Evolutionary conservation across 257 asterid genomes (phyloP).

Genomic region (Nicotiana noctiflora): DNA sequence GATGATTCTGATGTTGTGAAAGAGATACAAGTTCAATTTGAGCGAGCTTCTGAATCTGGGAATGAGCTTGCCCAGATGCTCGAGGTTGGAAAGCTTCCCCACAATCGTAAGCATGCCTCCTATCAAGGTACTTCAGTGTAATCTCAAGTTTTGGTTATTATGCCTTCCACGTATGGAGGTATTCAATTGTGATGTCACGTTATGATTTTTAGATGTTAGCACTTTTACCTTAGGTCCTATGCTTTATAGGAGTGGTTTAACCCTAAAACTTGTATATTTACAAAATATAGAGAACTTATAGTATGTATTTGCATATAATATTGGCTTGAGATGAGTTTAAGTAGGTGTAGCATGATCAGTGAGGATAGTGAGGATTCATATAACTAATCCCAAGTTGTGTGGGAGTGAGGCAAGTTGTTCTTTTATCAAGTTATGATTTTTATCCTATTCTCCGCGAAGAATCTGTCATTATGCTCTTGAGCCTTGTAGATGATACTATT

Average conservation of each 20-base stretch:
- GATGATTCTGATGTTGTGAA: slow-evolving; percentile 70
- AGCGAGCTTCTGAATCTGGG: slow-evolving; percentile 70
- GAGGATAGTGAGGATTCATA: too few relatives aligned
- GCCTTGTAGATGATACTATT: background rate
- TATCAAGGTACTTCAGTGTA: slow-evolving; percentile 42
- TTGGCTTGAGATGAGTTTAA: too few relatives aligned
- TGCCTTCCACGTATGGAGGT: background rate
- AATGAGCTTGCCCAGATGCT: slow-evolving; percentile 65
- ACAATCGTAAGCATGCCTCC: slow-evolving; percentile 66
- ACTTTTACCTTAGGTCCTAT: too few relatives aligned
- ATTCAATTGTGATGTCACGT: background rate
- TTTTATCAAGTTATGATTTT: background rate
- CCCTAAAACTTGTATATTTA: too few relatives aligned
- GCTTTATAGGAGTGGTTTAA: too few relatives aligned
- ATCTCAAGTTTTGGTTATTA: background rate
- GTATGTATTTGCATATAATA: too few relatives aligned
- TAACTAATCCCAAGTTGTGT: too few relatives aligned
- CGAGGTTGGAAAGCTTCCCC: slow-evolving; percentile 83
- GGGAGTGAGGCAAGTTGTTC: too few relatives aligned
- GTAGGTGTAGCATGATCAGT: too few relatives aligned
- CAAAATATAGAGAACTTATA: too few relatives aligned
- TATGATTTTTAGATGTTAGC: background rate
- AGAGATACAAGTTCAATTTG: slow-evolving; percentile 77
- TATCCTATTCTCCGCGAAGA: background rate
- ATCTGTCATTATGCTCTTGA: background rate